These are phyloP conservation scores for Terana coerulea DNA, from an alignment of 768 basidiomycete species.

Conservation along the genomic window DNA sequence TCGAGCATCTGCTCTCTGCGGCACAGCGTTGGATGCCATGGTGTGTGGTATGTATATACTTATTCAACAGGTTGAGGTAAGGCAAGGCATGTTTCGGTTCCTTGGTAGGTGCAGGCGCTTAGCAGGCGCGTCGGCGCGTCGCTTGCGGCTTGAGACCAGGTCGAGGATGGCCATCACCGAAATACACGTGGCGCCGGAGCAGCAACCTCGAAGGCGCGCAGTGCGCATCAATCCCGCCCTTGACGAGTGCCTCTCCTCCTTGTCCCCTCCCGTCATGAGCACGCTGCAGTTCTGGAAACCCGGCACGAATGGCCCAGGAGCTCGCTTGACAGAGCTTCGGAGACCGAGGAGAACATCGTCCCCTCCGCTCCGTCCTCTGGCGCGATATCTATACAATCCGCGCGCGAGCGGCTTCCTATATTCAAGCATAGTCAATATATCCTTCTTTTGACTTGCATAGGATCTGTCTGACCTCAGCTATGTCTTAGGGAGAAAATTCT, in stretches of 20 bases:
- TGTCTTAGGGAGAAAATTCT: slow-evolving; percentile 66
- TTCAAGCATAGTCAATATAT: slow-evolving; percentile 72
- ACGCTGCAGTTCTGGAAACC: slow-evolving; percentile 86
- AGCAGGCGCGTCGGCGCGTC: too few relatives aligned
- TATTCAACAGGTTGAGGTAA: too few relatives aligned
- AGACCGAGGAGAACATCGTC: slow-evolving; percentile 69
- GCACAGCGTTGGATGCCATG: too few relatives aligned
- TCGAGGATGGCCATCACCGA: too few relatives aligned
- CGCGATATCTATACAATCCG: slow-evolving; percentile 62
- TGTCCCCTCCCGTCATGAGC: slow-evolving; percentile 38
- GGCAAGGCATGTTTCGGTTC: too few relatives aligned
- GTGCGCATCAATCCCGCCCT: too few relatives aligned
- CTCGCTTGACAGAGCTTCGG: slow-evolving; percentile 77
- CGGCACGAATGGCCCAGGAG: slow-evolving; percentile 79
- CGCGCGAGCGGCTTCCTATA: slow-evolving; percentile 84
- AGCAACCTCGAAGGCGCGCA: too few relatives aligned
- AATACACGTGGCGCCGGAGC: too few relatives aligned
- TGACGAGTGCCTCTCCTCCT: too few relatives aligned
- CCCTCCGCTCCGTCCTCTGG: slow-evolving; percentile 56
- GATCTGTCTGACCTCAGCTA: not conserved
- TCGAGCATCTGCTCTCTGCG: slow-evolving; percentile 22
- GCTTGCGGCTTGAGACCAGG: too few relatives aligned
- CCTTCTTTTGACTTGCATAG: not conserved
- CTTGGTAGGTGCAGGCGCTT: too few relatives aligned
- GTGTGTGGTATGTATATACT: too few relatives aligned